Evolutionary conservation across 768 basidiomycete species (phyloP).

Genomic region (Butyriboletus loyo): DNA sequence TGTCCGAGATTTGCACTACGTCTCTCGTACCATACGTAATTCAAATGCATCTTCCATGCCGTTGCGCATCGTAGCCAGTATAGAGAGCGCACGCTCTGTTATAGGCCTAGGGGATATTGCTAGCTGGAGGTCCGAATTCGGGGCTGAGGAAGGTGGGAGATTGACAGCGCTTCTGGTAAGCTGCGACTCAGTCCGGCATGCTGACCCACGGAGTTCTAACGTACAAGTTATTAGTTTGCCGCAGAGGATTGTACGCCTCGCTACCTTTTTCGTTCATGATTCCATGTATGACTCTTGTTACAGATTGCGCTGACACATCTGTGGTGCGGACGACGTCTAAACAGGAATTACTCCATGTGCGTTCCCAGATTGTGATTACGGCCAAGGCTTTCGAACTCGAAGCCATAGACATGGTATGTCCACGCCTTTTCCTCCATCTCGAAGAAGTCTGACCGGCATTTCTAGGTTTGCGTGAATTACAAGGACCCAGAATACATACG

Average conservation of each 20-base stretch:
- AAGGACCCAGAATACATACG: constrained; percentile 62
- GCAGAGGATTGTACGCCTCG: constrained; percentile 80
- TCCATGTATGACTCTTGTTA: background rate
- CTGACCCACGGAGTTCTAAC: background rate
- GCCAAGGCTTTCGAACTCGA: constrained; percentile 82
- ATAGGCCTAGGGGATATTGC: constrained; percentile 71
- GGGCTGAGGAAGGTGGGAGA: constrained; percentile 44
- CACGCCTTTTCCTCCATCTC: background rate
- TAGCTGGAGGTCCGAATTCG: constrained; percentile 54
- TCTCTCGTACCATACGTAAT: constrained; percentile 42
- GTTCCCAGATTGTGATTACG: constrained; percentile 75
- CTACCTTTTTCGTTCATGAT: background rate
- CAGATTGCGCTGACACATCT: constrained; percentile 88
- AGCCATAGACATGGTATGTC: constrained; percentile 84
- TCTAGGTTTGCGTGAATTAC: constrained; percentile 87
- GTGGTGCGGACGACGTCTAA: constrained; percentile 75
- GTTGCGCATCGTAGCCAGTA: constrained; percentile 69
- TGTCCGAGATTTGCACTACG: constrained; percentile 57
- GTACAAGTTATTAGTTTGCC: constrained; percentile 61
- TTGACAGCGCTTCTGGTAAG: constrained; percentile 61
- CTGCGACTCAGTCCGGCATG: background rate
- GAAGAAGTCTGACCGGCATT: constrained; percentile 1
- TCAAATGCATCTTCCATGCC: constrained; percentile 31
- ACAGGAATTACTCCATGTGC: constrained; percentile 76
- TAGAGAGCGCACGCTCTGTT: constrained; percentile 79